Base-by-base conservation (phyloP, 495 filamentous ascomycete genomes). In the Penicillium ucsense region DNA sequence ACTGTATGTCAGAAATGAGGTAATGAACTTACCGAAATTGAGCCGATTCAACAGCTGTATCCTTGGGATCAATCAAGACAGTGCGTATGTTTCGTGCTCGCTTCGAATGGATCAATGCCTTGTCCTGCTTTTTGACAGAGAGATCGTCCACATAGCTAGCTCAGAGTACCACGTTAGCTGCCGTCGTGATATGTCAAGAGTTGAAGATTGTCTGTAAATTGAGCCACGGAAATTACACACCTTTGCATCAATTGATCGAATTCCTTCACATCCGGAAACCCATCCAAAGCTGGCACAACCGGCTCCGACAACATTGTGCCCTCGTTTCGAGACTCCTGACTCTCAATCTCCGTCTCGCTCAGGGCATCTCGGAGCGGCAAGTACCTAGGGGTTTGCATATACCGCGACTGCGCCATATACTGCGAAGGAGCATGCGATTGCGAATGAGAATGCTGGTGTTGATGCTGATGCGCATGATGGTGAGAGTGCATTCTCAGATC, bases 81-180 rank as follows among this genome's bases (percentile, higher is more conserved):
- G 66, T 70, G 42, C 57, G 62, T 35, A 80, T 79, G 48, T 79
- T 77, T 31, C 75, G 65, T 27, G 74, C 76, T 52, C 76, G 64
- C 51, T 64, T 70, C 11, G 75, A 67, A 50, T 76, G 73, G 27
- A 80, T 80, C 47, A 80, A 62, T 4, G 77, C 77, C 46, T 80
- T 80, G 52, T 80, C 77, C 53, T 75, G 74, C 47, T 80, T 80
- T 52, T 79, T 79, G 29, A 73, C 62, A 4, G 77, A 80, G 29
- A 80, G 60, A 33, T 70, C 70, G 36, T 72, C 60, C 37, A 76
- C 69, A 39, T 76, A 76, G 48, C 73, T 76, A 46, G 27, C 6
- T 8, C 31, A 6, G 7, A 30, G 11, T 6, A 2, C 4, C 8
- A 36, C 9, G 8, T 48, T 29, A 47, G 45, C 4, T 31, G 34